Base-by-base conservation (phyloP, 768 basidiomycete species). In the Termitomyces eurrhizus region DNA sequence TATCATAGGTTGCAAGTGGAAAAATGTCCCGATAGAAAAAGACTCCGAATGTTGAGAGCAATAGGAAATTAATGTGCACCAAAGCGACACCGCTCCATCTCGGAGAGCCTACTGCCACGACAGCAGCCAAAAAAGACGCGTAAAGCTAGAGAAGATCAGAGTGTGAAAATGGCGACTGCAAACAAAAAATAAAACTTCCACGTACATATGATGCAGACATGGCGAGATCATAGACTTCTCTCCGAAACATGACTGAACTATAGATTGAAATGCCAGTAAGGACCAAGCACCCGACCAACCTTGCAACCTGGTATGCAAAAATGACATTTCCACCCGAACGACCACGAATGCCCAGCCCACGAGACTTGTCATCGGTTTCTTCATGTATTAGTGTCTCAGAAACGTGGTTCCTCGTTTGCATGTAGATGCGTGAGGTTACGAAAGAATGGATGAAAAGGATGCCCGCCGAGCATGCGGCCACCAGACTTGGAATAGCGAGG, bases 1-100 rank as follows among this genome's bases (percentile, higher is more conserved):
- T 71, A n/a, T 74, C 76, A 69, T 75, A 87, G 0, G 85, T 88
- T 16, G 78, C 72, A 9, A 88, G 66, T 13, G 88, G 88, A 68
- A 77, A 86, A 7, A 89, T 53, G 65, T 84, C 81, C n/a, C 87
- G 79, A 65, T 85, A 86, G 37, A 73, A 71, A 64, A 79, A 88
- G 8, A 85, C 75, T 11, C 65, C 64, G 67, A 83, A 82, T 5
- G 74, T 74, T 32, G 74, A 70, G n/a, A 85, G 64, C 11, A 87
- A 70, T 1, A 88, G 65, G 21, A 73, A 67, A 58, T 78, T 78
- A 62, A 84, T 70, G 65, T 88, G 87, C 12, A 70, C 71, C 24
- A 75, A 77, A 9, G 72, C 69, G 14, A 78, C 67, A 48, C 64
- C 64, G 35, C 77, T 75, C 68, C 78, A 74, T 24, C 71, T 67